phyloP scores from a whole-genome alignment of 805 yeast genomes.

The Candida multigemmis region DNA sequence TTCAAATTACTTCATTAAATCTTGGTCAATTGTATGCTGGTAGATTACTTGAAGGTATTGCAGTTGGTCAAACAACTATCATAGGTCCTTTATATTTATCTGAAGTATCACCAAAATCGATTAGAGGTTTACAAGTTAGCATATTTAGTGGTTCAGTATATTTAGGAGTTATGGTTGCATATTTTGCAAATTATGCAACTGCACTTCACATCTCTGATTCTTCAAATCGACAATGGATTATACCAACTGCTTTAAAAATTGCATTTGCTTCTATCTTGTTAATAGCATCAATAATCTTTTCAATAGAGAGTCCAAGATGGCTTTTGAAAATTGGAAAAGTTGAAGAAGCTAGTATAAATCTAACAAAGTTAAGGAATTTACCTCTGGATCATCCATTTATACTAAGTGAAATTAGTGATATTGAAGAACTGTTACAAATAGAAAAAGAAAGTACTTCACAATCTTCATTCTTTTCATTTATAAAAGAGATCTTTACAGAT shows the following conservation, averaged over 20 bases:
- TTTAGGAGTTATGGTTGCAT: slow-evolving; percentile 39
- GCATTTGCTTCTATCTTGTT: slow-evolving; percentile 35
- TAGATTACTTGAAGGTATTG: slow-evolving; percentile 41
- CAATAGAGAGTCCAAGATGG: slow-evolving; percentile 44
- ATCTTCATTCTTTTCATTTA: slow-evolving; percentile 10
- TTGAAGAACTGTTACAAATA: slow-evolving; percentile 32
- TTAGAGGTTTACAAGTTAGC: slow-evolving; percentile 42
- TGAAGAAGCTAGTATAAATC: slow-evolving; percentile 25
- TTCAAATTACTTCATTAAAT: slow-evolving; percentile 34
- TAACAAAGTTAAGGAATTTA: slow-evolving; percentile 33
- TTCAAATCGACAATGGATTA: slow-evolving; percentile 37
- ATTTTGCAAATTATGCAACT: slow-evolving; percentile 41
- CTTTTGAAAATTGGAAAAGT: slow-evolving; percentile 27
- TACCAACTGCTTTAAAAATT: slow-evolving; percentile 41
- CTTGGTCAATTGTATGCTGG: slow-evolving; percentile 49
- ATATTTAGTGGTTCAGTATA: slow-evolving; percentile 48
- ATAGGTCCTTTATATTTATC: slow-evolving; percentile 44
- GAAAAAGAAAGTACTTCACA: slow-evolving; percentile 16
- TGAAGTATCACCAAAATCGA: slow-evolving; percentile 40
- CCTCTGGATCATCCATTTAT: slow-evolving; percentile 39
- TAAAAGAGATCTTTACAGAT: slow-evolving; percentile 22
- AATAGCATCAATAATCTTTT: slow-evolving; percentile 29
- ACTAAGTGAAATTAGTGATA: slow-evolving; percentile 37
- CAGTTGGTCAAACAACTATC: slow-evolving; percentile 46
- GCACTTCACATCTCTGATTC: slow-evolving; percentile 29